A percentile compares a stretch with the other conserved stretches of the same genome.
Conservation (phyloP, 805 yeast genomes). For the Suhomyces faveliae region DNA sequence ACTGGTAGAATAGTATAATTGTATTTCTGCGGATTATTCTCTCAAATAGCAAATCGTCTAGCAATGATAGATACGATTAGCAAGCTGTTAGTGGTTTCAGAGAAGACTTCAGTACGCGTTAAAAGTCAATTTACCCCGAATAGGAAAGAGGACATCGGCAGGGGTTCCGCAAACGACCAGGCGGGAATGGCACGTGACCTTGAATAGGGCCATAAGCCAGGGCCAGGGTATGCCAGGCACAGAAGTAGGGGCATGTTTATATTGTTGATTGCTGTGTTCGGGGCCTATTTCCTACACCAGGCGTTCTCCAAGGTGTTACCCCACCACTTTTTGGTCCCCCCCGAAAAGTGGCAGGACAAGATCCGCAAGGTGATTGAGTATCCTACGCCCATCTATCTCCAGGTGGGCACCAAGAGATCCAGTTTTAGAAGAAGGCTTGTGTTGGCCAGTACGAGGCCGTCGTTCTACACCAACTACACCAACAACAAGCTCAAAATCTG, state of each 20-base stretch:
- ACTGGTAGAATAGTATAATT: too few relatives aligned
- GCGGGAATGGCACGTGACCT: not conserved
- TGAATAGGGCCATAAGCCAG: too few relatives aligned
- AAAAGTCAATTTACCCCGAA: constrained; percentile 7
- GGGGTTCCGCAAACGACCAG: not conserved
- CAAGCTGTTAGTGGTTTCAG: not conserved
- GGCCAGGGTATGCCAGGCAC: too few relatives aligned
- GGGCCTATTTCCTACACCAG: constrained; percentile 16
- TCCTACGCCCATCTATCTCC: constrained; percentile 35
- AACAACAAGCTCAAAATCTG: constrained; percentile 35
- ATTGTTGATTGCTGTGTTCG: constrained; percentile 7
- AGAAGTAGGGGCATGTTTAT: not conserved
- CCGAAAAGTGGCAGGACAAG: constrained; percentile 38
- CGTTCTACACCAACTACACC: constrained; percentile 37
- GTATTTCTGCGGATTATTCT: too few relatives aligned
- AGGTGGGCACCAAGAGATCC: constrained; percentile 37
- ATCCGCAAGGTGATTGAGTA: constrained; percentile 30
- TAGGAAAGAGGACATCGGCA: constrained; percentile 2
- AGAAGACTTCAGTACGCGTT: constrained; percentile 7
- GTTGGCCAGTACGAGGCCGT: constrained; percentile 35
- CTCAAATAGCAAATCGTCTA: not conserved
- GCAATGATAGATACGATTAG: not conserved
- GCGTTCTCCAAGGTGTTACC: constrained; percentile 28
- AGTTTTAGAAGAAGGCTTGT: constrained; percentile 38
- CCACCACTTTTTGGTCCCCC: constrained; percentile 36